Evolutionary conservation across 2,329 filamentous ascomycete species (phyloP).

Genomic region (Berkeleyomyces basicola): DNA sequence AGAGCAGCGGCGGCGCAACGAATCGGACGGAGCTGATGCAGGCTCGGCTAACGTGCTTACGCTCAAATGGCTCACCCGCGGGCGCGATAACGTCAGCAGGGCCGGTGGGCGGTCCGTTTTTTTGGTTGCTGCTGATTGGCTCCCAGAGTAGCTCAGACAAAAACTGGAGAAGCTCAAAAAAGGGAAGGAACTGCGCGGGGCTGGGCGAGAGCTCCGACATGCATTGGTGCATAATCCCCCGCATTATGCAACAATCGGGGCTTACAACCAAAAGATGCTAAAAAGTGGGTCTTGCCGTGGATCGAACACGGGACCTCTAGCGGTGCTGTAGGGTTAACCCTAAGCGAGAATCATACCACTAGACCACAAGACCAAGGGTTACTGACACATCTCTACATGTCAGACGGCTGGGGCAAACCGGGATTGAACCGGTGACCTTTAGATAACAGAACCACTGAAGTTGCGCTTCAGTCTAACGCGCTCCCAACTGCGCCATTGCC

Average conservation of each 20-base stretch:
- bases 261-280: background rate
- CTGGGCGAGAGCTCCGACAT: background rate
- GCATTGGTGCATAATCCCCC: constrained; percentile 4
- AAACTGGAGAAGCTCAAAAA: background rate
- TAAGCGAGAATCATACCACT: constrained; percentile 59
- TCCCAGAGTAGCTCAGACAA: background rate
- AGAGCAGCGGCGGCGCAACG: no score
- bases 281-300: constrained; percentile 15
- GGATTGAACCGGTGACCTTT: constrained; percentile 14
- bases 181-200: background rate
- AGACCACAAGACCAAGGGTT: constrained; percentile 34
- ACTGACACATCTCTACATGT: background rate
- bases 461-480: constrained; percentile 13
- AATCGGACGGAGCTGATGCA: background rate
- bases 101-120: background rate
- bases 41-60: background rate
- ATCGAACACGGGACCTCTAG: constrained; percentile 17
- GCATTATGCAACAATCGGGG: constrained; percentile 6
- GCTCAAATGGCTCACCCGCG: background rate
- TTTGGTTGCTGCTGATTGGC: background rate
- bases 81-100: no score
- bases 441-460: constrained; percentile 13
- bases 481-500: constrained; percentile 14
- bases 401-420: constrained; percentile 12
- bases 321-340: constrained; percentile 28